phyloP scores from a whole-genome alignment of 176 grass and related monocot species.

The Triticum dicoccoides region DNA sequence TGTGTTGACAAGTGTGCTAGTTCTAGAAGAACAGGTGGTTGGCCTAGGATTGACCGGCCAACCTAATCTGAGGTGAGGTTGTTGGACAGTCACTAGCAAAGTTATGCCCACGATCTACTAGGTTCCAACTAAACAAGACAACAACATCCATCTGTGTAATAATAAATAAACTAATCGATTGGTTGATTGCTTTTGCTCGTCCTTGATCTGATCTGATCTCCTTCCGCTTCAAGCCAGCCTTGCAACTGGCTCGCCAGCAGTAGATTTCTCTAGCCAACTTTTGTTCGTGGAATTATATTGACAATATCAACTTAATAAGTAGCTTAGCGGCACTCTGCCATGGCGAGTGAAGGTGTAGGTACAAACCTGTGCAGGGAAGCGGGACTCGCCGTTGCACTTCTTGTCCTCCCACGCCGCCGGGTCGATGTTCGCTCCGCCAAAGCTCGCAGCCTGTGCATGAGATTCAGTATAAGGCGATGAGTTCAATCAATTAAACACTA shows the following conservation, averaged over 20 bases:
- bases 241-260: neutral
- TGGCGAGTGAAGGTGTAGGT: neutral
- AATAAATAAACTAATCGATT: neutral
- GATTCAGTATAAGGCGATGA: neutral
- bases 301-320: neutral
- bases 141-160: neutral
- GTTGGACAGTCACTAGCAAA: conserved; percentile 21
- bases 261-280: neutral
- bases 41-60: neutral
- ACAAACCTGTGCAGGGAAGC: conserved; percentile 87
- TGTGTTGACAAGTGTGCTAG: neutral
- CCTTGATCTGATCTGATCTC: neutral
- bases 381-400: conserved; percentile 91
- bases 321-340: neutral
- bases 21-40: neutral
- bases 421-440: conserved; percentile 96
- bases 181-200: neutral
- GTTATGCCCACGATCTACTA: conserved; percentile 2
- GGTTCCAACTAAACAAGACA: neutral
- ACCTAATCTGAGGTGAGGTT: neutral
- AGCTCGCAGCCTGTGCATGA: conserved; percentile 70
- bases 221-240: neutral
- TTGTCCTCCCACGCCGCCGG: conserved; percentile 99
- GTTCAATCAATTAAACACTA: no score
- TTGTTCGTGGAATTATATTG: neutral